A percentile compares a stretch with the other conserved stretches of the same genome.
Conservation (phyloP, 371 early-diverging fungal species). For the Rhizomucor pusillus region DNA sequence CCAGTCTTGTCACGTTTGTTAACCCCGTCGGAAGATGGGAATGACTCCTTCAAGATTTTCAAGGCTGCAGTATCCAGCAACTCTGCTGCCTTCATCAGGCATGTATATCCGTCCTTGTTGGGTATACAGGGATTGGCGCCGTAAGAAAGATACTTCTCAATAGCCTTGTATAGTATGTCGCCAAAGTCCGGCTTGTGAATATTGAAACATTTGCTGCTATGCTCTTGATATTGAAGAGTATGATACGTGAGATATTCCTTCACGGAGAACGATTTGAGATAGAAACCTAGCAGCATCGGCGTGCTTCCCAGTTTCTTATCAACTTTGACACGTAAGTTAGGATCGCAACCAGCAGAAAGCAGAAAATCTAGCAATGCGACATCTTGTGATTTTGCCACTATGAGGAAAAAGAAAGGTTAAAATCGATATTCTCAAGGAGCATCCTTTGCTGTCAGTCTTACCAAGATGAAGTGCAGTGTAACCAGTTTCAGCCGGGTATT, state of each 20-base stretch:
- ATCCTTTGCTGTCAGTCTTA: conserved; percentile 12
- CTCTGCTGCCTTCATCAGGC: conserved; percentile 21
- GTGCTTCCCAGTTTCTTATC: conserved; percentile 11
- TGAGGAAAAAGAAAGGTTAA: not conserved
- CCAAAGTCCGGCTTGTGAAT: conserved; percentile 29
- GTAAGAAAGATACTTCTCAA: conserved; percentile 20
- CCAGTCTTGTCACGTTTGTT: conserved; percentile 17
- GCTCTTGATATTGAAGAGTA: conserved; percentile 13
- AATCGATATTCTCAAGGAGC: not conserved
- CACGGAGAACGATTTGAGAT: conserved; percentile 10
- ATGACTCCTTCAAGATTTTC: not conserved
- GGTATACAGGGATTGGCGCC: conserved; percentile 38
- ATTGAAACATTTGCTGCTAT: conserved; percentile 18
- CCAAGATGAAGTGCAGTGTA: conserved; percentile 46
- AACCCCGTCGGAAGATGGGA: conserved; percentile 6
- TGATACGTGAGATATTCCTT: conserved; percentile 16
- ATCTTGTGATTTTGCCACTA: conserved; percentile 32
- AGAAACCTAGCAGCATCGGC: conserved; percentile 23
- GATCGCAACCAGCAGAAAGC: conserved; percentile 25
- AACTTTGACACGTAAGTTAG: conserved; percentile 20
- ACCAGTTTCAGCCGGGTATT: conserved; percentile 45
- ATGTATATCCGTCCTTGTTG: conserved; percentile 16
- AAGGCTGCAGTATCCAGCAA: conserved; percentile 1
- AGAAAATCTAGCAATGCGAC: conserved; percentile 25
- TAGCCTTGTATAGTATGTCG: conserved; percentile 10